These are phyloP conservation scores for Suillus paluster DNA, from an alignment of 768 basidiomycete species.

Conservation along the genomic window DNA sequence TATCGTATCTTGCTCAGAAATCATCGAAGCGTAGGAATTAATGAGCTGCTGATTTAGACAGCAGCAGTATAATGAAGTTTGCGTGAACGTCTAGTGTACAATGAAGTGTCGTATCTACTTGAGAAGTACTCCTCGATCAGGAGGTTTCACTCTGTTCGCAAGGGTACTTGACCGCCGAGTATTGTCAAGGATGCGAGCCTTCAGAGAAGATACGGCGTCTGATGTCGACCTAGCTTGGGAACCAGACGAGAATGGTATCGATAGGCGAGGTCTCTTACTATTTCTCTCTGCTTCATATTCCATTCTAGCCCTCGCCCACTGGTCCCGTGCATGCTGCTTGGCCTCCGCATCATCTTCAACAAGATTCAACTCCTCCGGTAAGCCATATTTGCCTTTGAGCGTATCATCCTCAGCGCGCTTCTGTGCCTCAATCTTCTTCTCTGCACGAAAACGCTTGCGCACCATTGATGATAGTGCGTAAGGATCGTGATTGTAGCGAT, in stretches of 20 bases:
- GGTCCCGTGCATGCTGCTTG: constrained; percentile 61
- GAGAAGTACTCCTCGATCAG: constrained; percentile 18
- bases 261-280: constrained; percentile 53
- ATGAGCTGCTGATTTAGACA: constrained; percentile 9
- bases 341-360: constrained; percentile 67
- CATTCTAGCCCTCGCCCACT: constrained; percentile 60
- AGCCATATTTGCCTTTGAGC: constrained; percentile 75
- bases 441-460: constrained; percentile 82
- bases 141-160: constrained; percentile 19
- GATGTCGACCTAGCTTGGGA: constrained; percentile 21
- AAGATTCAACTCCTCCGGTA: constrained; percentile 71
- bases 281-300: constrained; percentile 48
- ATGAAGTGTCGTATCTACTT: constrained; percentile 12
- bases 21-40: constrained; percentile 7
- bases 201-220: constrained; percentile 46
- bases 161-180: constrained; percentile 43
- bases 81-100: constrained; percentile 11
- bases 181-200: constrained; percentile 62
- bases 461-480: constrained; percentile 76
- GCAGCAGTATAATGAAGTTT: background rate
- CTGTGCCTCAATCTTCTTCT: constrained; percentile 79
- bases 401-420: constrained; percentile 71
- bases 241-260: constrained; percentile 29
- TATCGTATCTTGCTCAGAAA: constrained; percentile 52
- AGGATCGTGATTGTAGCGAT: constrained; percentile 84